Base-by-base conservation (phyloP, 805 yeast genomes). In the Pichia manshurica region DNA sequence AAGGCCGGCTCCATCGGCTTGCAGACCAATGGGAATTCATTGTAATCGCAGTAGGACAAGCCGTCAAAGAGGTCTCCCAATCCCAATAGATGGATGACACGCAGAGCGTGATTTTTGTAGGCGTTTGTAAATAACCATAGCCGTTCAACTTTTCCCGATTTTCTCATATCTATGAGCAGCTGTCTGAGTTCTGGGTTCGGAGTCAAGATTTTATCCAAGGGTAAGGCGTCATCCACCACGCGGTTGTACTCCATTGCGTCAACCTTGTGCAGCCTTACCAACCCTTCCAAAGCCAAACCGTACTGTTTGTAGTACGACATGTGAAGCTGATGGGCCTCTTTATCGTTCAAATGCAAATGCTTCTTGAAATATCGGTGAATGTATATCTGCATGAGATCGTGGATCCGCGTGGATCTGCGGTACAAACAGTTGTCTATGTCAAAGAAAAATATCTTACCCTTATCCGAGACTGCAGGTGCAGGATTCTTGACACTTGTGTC, bases 71-170 rank as follows among this genome's bases (percentile, higher is more conserved):
- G 62, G 62, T 90, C 96, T n/a, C 91, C 97, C 25, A 91, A 64
- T 2, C 96, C 97, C 42, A 91, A 70, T 42, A 91, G 71, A 38
- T 81, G 74, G 17, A 89, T 73, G 28, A 88, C 95, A 43, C 97
- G 73, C 39, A 81, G 58, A 0, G 91, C 99, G 66, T 91, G 99
- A 59, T 80, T 88, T 61, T 83, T 82, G 68, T 91, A 91, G 1
- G 99, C 98, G 63, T 91, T 91, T 4, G 99, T 91, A 59, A 88
- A 85, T 39, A 93, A 74, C 99, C 99, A 91, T 53, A 91, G 69
- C 59, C 82, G 74, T 57, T 81, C 83, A 48, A 83, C 79, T 53
- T 79, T 77, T 1, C 77, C 71, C 12, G 64, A 47, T 31, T 62
- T 56, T 49, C 64, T 72, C 55, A 85, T 54, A 9, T 66, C 57